A percentile compares a stretch with the other conserved stretches of the same genome.
These are phyloP conservation scores for Carex pumila DNA, from an alignment of 176 grass and related monocot species.

Conservation along the genomic window DNA sequence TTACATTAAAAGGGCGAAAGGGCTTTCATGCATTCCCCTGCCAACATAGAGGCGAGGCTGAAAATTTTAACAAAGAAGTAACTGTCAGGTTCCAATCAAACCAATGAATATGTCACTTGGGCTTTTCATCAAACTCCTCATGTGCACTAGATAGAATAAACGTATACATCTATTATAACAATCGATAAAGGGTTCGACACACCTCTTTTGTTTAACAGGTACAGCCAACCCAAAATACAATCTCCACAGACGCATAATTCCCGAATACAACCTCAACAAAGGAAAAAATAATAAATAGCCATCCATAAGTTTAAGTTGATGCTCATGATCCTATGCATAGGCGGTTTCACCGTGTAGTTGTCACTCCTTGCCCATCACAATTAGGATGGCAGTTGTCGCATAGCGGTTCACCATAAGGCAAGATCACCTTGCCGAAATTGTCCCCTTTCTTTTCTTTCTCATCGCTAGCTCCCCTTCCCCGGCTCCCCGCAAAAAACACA, in stretches of 20 bases:
- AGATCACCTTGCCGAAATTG: no score
- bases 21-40: constrained; percentile 95
- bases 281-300: not conserved
- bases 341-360: not conserved
- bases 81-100: not conserved
- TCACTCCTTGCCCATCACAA: not conserved
- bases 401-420: not conserved
- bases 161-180: not conserved
- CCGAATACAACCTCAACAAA: not conserved
- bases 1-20: constrained; percentile 97
- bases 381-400: not conserved
- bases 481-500: no score
- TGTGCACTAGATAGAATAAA: not conserved
- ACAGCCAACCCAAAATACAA: not conserved
- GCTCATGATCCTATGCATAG: not conserved
- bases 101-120: not conserved
- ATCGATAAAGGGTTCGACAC: not conserved
- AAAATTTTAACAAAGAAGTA: constrained; percentile 12
- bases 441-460: no score
- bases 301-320: not conserved
- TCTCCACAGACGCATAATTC: not conserved
- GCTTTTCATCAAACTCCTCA: not conserved
- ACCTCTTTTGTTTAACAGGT: not conserved
- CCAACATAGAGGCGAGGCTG: constrained; percentile 87
- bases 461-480: no score